These are phyloP conservation scores for Starmera stellimalicola DNA, from an alignment of 1,139 yeast genomes.

Conservation along the genomic window DNA sequence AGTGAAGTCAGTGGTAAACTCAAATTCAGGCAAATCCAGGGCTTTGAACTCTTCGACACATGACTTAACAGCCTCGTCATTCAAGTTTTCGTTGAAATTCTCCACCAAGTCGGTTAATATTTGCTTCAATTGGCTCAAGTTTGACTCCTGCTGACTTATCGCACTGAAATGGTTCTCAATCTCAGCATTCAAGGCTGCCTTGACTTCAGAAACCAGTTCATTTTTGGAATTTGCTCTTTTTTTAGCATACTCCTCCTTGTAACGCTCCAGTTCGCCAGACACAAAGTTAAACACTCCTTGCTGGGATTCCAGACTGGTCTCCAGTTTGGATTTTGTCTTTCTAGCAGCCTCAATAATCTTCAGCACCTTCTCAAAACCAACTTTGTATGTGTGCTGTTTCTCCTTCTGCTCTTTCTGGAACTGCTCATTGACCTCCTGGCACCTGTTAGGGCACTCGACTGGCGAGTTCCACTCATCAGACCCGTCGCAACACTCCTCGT, in stretches of 20 bases:
- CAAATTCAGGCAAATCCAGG: too few relatives aligned
- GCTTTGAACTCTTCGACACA: constrained; percentile 18
- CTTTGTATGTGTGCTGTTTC: constrained; percentile 11
- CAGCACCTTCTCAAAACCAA: constrained; percentile 15
- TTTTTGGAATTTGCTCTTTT: background rate
- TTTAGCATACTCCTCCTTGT: constrained; percentile 6
- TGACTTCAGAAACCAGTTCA: constrained; percentile 6
- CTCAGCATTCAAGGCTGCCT: constrained; percentile 9
- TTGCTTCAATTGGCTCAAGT: constrained; percentile 17
- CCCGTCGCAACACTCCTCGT: constrained; percentile 88
- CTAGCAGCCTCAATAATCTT: constrained; percentile 20
- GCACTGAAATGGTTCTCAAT: constrained; percentile 15
- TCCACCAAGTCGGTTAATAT: constrained; percentile 21
- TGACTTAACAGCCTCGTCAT: constrained; percentile 27
- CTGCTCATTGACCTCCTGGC: constrained; percentile 37
- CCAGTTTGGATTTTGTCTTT: constrained; percentile 17
- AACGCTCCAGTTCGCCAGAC: constrained; percentile 10
- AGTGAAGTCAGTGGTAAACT: constrained; percentile 3
- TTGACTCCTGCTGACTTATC: constrained; percentile 13
- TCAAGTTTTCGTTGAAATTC: constrained; percentile 22
- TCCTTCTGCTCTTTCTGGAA: constrained; percentile 24
- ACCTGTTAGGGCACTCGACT: constrained; percentile 46
- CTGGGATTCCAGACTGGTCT: constrained; percentile 15
- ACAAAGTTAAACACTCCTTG: constrained; percentile 9
- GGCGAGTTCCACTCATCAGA: constrained; percentile 59